These are phyloP conservation scores for Saturnispora ahearnii DNA, from an alignment of 805 yeast genomes.

Conservation along the genomic window DNA sequence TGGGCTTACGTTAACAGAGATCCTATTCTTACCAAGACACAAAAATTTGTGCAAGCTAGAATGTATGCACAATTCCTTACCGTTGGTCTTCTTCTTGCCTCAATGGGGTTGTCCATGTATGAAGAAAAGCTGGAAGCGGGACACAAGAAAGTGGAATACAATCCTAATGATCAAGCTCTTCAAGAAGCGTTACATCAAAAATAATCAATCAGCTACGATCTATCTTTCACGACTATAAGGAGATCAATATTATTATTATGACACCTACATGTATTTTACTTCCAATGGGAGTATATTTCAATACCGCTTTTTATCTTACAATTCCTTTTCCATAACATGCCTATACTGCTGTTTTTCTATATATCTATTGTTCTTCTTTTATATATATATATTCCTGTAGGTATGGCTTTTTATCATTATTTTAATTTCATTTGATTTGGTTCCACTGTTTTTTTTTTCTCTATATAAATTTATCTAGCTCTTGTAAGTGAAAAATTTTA, in stretches of 20 bases:
- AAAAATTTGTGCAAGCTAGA: conserved; percentile 80
- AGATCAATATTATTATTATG: no score
- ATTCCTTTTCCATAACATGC: no score
- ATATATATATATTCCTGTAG: no score
- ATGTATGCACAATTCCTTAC: conserved; percentile 85
- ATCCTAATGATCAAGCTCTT: conserved; percentile 10
- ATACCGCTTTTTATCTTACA: no score
- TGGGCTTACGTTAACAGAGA: conserved; percentile 69
- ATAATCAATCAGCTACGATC: not conserved
- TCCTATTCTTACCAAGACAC: conserved; percentile 63
- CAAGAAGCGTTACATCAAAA: conserved; percentile 13
- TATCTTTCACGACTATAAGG: no score
- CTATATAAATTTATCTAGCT: not conserved
- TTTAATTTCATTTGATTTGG: not conserved
- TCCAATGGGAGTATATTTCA: no score
- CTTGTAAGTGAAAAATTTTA: not conserved
- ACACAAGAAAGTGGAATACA: conserved; percentile 6
- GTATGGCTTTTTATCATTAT: no score
- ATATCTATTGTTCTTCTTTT: no score
- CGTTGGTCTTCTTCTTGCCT: conserved; percentile 57
- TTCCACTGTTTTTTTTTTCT: not conserved
- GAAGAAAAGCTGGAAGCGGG: conserved; percentile 37
- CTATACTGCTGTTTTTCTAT: no score
- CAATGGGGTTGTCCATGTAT: conserved; percentile 57
- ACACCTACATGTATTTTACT: no score